Conservation (phyloP, 371 early-diverging fungal genomes). For the Mucor lusitanicus region DNA sequence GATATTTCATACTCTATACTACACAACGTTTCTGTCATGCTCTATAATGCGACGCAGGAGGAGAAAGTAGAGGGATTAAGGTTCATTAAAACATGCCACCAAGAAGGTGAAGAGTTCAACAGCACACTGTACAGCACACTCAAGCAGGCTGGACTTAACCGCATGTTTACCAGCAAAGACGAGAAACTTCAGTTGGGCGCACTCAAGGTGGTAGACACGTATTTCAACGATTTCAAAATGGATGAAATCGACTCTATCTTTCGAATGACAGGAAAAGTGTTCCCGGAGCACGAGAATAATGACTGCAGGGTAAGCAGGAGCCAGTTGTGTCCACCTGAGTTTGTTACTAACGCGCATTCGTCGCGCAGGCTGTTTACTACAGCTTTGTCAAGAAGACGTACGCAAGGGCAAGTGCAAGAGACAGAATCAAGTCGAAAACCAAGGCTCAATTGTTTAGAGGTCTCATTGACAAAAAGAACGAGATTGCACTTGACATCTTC, state of each 20-base stretch:
- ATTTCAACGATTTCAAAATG: slow-evolving; percentile 37
- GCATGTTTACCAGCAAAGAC: slow-evolving; percentile 6
- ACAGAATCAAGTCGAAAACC: not conserved
- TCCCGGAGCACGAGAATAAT: slow-evolving; percentile 38
- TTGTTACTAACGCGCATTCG: not conserved
- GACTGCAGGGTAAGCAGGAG: slow-evolving; percentile 52
- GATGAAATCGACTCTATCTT: slow-evolving; percentile 49
- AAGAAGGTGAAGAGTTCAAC: slow-evolving; percentile 34
- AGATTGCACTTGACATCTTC: slow-evolving; percentile 50
- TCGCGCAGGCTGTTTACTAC: slow-evolving; percentile 34
- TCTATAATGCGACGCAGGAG: slow-evolving; percentile 37
- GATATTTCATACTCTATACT: slow-evolving; percentile 39
- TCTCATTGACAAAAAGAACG: slow-evolving; percentile 53
- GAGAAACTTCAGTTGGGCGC: slow-evolving; percentile 44
- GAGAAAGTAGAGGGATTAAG: slow-evolving; percentile 52
- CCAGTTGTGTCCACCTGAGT: not conserved
- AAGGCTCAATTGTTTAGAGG: slow-evolving; percentile 37
- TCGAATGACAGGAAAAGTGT: slow-evolving; percentile 30
- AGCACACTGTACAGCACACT: slow-evolving; percentile 48
- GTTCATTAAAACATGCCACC: slow-evolving; percentile 54
- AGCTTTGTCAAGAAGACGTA: slow-evolving; percentile 23
- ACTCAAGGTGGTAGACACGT: slow-evolving; percentile 51
- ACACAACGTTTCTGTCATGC: slow-evolving; percentile 33
- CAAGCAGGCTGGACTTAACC: slow-evolving; percentile 42
- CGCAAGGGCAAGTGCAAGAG: not conserved